Evolutionary conservation across 1,284 basidiomycete species (phyloP).

Genomic region (Pseudozyma pruni): DNA sequence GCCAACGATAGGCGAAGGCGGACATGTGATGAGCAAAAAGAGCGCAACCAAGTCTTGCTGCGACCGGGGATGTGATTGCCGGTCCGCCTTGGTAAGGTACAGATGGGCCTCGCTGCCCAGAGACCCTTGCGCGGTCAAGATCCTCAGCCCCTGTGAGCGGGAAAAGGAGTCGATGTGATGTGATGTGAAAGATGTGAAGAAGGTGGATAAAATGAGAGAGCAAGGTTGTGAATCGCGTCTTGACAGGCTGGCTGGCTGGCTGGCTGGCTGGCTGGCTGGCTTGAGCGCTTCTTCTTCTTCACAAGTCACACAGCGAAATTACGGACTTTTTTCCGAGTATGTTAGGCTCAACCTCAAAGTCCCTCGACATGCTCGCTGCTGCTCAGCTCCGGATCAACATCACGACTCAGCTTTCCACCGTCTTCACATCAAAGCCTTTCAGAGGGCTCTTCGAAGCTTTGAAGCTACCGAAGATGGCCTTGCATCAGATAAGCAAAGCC

Average conservation of each 20-base stretch:
- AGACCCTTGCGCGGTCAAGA: too few species aligned
- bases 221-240: too few species aligned
- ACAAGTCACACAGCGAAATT: slow-evolving; percentile 1
- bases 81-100: too few species aligned
- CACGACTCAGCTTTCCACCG: too few species aligned
- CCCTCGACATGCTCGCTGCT: neutral
- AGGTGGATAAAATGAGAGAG: neutral
- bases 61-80: neutral
- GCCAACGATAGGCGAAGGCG: slow-evolving; percentile 7
- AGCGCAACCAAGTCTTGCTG: neutral
- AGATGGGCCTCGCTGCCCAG: neutral
- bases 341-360: neutral
- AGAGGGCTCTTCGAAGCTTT: too few species aligned
- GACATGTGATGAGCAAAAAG: neutral
- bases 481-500: too few species aligned
- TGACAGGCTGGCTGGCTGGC: neutral
- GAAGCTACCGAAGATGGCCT: too few species aligned
- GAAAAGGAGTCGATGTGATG: too few species aligned
- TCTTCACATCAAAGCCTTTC: too few species aligned
- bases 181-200: too few species aligned
- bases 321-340: neutral
- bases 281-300: slow-evolving; percentile 7
- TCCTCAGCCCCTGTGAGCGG: too few species aligned
- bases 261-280: slow-evolving; percentile 1
- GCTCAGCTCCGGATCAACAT: too few species aligned